Conservation (phyloP, 495 filamentous ascomycete genomes). For the Margaritispora aquatica region DNA sequence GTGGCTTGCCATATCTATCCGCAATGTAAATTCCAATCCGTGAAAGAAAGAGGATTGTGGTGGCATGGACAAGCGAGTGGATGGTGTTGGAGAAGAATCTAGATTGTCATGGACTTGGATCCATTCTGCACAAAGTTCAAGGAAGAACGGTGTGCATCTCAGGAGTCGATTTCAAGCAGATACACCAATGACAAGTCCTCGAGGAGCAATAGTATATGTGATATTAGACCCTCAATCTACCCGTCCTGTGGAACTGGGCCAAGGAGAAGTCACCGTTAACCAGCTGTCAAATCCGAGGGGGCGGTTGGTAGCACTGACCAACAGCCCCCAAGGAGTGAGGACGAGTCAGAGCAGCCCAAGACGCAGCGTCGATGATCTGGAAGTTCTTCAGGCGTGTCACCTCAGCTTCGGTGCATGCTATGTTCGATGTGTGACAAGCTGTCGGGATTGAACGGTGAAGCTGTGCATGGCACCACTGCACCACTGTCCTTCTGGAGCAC, state of each 20-base stretch:
- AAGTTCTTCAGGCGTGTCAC: background rate
- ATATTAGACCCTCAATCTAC: background rate
- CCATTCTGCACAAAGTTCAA: too few species aligned
- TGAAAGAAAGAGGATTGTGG: background rate
- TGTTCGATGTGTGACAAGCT: background rate
- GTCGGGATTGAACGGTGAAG: background rate
- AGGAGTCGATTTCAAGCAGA: background rate
- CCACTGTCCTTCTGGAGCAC: background rate
- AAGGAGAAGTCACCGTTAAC: background rate
- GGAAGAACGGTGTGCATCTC: background rate
- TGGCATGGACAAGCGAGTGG: too few species aligned
- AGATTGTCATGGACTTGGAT: too few species aligned
- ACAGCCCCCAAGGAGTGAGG: too few species aligned
- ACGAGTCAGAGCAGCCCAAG: too few species aligned
- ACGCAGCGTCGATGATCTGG: background rate
- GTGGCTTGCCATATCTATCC: background rate
- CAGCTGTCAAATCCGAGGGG: background rate
- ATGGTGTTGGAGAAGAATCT: too few species aligned
- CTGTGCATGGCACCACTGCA: background rate
- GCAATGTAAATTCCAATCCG: background rate
- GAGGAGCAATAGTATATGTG: too few species aligned
- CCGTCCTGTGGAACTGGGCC: background rate
- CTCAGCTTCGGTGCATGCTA: background rate
- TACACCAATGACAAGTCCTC: background rate
- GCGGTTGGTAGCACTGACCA: background rate